phyloP scores from a whole-genome alignment of 345 rosid species.

The Capsella bursapastoris region DNA sequence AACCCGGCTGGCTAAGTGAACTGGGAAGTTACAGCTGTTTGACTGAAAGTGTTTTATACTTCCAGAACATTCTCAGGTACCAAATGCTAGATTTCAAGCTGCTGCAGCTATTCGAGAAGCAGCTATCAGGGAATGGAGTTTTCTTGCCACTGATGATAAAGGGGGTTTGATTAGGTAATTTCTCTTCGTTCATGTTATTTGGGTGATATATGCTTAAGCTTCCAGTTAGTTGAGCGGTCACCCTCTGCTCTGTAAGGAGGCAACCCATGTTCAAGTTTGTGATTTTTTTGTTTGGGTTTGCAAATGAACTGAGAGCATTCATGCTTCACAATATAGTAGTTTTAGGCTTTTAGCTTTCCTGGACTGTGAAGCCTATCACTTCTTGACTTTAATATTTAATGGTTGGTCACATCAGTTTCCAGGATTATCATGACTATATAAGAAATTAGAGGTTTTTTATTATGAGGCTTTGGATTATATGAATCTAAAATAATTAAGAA shows the following conservation, averaged over 20 bases:
- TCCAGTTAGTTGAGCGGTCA: constrained; percentile 28
- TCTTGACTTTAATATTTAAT: constrained; percentile 17
- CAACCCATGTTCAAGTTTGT: constrained; percentile 12
- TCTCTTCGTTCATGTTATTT: constrained; percentile 10
- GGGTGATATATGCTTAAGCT: constrained; percentile 24
- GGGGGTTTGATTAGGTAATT: constrained; percentile 75
- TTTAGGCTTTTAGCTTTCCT: constrained; percentile 15
- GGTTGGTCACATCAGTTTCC: constrained; percentile 16
- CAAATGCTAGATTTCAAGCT: constrained; percentile 95
- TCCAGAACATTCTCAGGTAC: constrained; percentile 90
- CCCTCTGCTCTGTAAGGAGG: constrained; percentile 20
- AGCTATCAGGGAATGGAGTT: constrained; percentile 94
- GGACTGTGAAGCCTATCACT: constrained; percentile 27
- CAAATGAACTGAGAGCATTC: constrained; percentile 24
- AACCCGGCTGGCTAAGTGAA: constrained; percentile 1
- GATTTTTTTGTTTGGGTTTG: constrained; percentile 18
- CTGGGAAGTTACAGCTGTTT: constrained; percentile 18
- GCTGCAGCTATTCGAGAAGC: constrained; percentile 96
- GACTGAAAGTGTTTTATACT: constrained; percentile 20
- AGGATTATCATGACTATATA: background rate
- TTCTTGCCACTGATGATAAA: constrained; percentile 72
- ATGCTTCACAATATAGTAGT: constrained; percentile 20
- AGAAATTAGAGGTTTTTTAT: constrained; percentile 13
- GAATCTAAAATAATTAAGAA: background rate
- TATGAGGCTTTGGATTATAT: constrained; percentile 4